Evolutionary conservation across 345 rosid species (phyloP), one percentile per base, ranked within the genome.

Genomic region (Aethionema arabicum): DNA sequence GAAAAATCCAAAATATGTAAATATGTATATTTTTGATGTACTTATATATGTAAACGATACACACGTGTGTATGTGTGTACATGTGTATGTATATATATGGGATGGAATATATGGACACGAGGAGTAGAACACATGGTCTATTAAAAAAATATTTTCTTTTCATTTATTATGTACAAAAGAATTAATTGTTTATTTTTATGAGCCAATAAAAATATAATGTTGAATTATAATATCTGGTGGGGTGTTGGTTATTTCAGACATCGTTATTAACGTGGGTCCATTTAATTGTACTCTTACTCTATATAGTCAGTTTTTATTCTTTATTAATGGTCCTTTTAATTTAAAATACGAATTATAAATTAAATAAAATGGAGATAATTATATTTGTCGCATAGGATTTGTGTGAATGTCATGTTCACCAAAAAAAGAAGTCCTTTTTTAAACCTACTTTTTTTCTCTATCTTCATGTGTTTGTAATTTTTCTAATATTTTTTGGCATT

Each of bases 341-440:
- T 48, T 21, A 47, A 27, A 35, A 0, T 5, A 35, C 8, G 38
- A 35, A 35, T 35, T 35, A 43, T 11, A 6, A 12, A 16, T 46
- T 52, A 1, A 5, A 6, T 11, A 65, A 39, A 9, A 1, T 33
- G 9, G 11, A 35, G 31, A 41, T 5, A 56, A 63, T 36, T 33
- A 42, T 43, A 58, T 43, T 51, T 64, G 43, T 52, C 38, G 52
- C 70, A 65, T 52, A 65, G 56, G 61, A 59, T 51, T 15, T 59
- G 67, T 62, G 75, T 72, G 75, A 72, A 65, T 72, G 66, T 58
- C 75, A 72, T 72, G 75, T 9, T 40, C 52, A 70, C 63, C 59
- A 35, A 51, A 49, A 4, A 65, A 64, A 51, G 42, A 37, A 51
- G 74, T 50, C 48, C 43, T 21, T 35, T 43, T 57, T 71, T 44